These are phyloP conservation scores for Fusarium tricinctum DNA, from an alignment of 2,329 filamentous ascomycete genomes.

Conservation along the genomic window DNA sequence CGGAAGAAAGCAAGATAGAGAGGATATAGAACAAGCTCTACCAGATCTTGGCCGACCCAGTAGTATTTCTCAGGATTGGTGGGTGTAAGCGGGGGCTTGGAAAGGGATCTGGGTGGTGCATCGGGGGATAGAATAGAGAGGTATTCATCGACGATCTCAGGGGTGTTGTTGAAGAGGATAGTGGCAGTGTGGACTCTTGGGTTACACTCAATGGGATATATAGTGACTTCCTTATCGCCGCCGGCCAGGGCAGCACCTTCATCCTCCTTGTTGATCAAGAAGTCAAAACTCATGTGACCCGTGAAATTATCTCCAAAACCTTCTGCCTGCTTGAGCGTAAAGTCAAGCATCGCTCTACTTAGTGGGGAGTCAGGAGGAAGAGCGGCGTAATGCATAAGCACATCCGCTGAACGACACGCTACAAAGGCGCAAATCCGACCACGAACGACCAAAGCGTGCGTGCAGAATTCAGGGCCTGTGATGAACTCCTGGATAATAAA, in stretches of 20 bases:
- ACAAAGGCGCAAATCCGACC: conserved; percentile 76
- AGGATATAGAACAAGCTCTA: conserved; percentile 64
- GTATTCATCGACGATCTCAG: conserved; percentile 66
- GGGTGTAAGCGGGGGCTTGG: conserved; percentile 44
- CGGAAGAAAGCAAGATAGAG: conserved; percentile 54
- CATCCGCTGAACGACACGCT: conserved; percentile 73
- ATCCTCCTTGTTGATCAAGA: conserved; percentile 64
- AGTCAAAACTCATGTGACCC: conserved; percentile 80
- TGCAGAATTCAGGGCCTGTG: conserved; percentile 74
- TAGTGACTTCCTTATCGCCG: conserved; percentile 47
- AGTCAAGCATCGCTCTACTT: conserved; percentile 71
- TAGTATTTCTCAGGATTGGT: conserved; percentile 59
- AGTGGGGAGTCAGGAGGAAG: conserved; percentile 69
- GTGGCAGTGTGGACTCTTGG: conserved; percentile 78
- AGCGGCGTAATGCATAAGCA: conserved; percentile 76
- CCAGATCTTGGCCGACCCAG: conserved; percentile 77
- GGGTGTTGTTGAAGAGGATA: conserved; percentile 67
- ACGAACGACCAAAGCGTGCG: conserved; percentile 76
- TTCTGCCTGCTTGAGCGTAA: conserved; percentile 71
- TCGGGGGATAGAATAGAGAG: conserved; percentile 59
- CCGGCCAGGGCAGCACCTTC: conserved; percentile 15
- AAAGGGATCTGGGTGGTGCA: background rate
- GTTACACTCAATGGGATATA: conserved; percentile 80
- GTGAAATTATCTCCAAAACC: conserved; percentile 68
- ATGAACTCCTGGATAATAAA: conserved; percentile 77